Evolutionary conservation across 2,329 filamentous ascomycete genomes (phyloP).

Genomic region (Sclerotinia borealis): DNA sequence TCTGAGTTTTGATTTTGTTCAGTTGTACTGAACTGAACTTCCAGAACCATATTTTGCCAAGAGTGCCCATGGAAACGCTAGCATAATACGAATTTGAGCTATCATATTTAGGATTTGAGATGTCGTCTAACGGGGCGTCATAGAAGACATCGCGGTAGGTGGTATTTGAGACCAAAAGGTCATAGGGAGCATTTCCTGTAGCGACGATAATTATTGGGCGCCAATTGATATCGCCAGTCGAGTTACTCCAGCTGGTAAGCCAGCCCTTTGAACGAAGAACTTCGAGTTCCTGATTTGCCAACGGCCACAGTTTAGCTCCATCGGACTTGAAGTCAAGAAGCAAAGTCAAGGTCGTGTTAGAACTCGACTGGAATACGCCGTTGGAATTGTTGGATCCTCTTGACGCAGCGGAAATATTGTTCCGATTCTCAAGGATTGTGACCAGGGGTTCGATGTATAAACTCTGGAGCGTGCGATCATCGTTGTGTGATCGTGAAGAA

Average conservation of each 20-base stretch:
- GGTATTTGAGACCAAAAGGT: conserved; percentile 28
- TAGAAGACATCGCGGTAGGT: conserved; percentile 42
- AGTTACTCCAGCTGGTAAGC: conserved; percentile 36
- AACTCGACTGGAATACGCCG: conserved; percentile 20
- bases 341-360: conserved; percentile 31
- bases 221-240: conserved; percentile 20
- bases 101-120: conserved; percentile 20
- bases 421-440: conserved; percentile 48
- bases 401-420: conserved; percentile 3
- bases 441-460: conserved; percentile 56
- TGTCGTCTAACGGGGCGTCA: conserved; percentile 38
- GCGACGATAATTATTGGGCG: conserved; percentile 45
- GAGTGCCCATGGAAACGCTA: conserved; percentile 18
- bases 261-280: conserved; percentile 37
- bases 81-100: conserved; percentile 29
- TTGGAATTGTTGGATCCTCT: neutral
- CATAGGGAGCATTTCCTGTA: conserved; percentile 43
- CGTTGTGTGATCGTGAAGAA: conserved; percentile 44
- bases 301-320: conserved; percentile 34
- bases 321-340: conserved; percentile 48
- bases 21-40: conserved; percentile 22
- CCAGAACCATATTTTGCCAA: conserved; percentile 7
- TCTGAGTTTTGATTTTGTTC: conserved; percentile 20
- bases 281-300: conserved; percentile 37
- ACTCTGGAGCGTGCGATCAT: conserved; percentile 46